Conservation (phyloP, 2,329 filamentous ascomycete species). For the Penicillium corylophilum region DNA sequence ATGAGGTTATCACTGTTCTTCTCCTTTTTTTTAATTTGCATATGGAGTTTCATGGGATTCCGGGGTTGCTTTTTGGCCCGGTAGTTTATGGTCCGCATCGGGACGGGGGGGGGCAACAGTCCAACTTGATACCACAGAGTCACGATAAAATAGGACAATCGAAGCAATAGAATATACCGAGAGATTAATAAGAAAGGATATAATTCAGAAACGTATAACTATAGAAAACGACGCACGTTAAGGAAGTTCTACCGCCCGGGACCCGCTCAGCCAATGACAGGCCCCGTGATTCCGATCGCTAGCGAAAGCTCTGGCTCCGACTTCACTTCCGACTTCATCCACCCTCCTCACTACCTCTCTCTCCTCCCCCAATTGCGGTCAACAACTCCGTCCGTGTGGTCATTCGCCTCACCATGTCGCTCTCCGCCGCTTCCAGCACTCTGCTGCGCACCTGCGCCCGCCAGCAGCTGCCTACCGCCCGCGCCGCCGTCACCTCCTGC, state of each 20-base stretch:
- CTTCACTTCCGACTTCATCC: constrained; percentile 41
- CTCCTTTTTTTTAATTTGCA: neutral
- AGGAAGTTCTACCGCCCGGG: constrained; percentile 5
- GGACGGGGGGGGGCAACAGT: constrained; percentile 9
- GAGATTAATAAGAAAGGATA: neutral
- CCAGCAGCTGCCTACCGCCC: constrained; percentile 46
- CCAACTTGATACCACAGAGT: constrained; percentile 4
- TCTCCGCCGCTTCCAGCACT: constrained; percentile 67
- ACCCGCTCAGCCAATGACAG: constrained; percentile 39
- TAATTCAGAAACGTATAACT: neutral
- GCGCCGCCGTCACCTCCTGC: constrained; percentile 42
- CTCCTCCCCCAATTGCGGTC: constrained; percentile 35
- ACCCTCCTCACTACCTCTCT: constrained; percentile 24
- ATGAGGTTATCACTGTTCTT: neutral
- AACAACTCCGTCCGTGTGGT: constrained; percentile 31
- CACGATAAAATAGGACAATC: neutral
- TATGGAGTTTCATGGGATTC: constrained; percentile 6
- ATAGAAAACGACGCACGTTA: constrained; percentile 8
- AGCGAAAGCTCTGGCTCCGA: constrained; percentile 43
- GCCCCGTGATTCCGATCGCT: constrained; percentile 43
- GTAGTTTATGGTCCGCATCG: constrained; percentile 15
- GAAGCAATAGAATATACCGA: neutral
- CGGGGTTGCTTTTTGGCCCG: constrained; percentile 6
- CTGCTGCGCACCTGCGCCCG: constrained; percentile 61
- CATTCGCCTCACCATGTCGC: constrained; percentile 43